These are phyloP conservation scores for Cafeteria roenbergensis DNA, from an alignment of 108 stramenopile species.

Conservation along the genomic window DNA sequence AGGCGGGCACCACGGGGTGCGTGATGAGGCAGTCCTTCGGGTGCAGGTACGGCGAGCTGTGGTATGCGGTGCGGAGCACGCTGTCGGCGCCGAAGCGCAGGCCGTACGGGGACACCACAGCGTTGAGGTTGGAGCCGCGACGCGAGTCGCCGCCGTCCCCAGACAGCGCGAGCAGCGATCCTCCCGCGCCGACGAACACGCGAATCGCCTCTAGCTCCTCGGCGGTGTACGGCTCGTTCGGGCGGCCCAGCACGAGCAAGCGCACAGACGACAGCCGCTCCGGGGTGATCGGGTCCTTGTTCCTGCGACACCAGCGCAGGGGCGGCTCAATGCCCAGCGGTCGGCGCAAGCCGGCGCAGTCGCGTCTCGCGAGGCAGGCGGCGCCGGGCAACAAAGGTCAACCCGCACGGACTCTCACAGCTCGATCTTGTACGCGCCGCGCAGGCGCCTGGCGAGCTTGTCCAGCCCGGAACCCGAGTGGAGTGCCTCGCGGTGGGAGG, in stretches of 20 bases:
- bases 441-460: constrained; percentile 45
- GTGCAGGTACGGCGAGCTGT: constrained; percentile 61
- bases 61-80: constrained; percentile 49
- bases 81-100: constrained; percentile 44
- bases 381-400: no score
- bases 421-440: constrained; percentile 37
- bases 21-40: constrained; percentile 61
- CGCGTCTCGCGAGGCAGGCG: no score
- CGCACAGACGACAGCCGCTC: constrained; percentile 26
- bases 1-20: constrained; percentile 57
- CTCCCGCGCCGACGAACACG: constrained; percentile 43
- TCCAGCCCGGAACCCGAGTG: constrained; percentile 44
- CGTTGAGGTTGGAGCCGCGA: constrained; percentile 53
- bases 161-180: constrained; percentile 45
- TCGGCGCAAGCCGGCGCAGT: no score
- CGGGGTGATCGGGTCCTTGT: constrained; percentile 35
- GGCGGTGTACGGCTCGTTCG: constrained; percentile 34
- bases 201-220: constrained; percentile 40
- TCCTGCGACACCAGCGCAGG: no score
- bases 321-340: no score
- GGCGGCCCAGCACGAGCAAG: constrained; percentile 42
- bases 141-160: constrained; percentile 51
- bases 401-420: no score
- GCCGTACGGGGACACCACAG: constrained; percentile 41
- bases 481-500: constrained; percentile 55